Conservation (phyloP, 2,329 filamentous ascomycete species). For the Ophiosphaerella herpotricha region DNA sequence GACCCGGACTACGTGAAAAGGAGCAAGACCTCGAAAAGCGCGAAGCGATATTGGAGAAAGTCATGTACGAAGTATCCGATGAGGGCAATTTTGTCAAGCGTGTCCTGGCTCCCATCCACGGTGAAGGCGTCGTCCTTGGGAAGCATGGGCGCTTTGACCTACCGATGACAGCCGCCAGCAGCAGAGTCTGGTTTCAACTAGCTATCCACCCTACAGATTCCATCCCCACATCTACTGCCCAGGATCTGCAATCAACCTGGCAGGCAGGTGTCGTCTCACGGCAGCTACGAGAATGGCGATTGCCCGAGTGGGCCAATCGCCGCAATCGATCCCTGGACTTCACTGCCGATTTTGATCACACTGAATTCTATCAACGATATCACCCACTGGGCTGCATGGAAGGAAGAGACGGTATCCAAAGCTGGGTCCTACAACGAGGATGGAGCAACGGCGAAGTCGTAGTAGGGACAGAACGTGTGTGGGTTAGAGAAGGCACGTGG, state of each 20-base stretch:
- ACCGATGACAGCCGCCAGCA: slow-evolving; percentile 73
- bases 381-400: slow-evolving; percentile 82
- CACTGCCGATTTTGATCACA: slow-evolving; percentile 92
- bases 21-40: slow-evolving; percentile 81
- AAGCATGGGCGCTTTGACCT: slow-evolving; percentile 80
- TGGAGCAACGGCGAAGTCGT: slow-evolving; percentile 99
- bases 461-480: slow-evolving; percentile 86
- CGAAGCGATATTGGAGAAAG: slow-evolving; percentile 82
- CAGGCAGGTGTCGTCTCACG: slow-evolving; percentile 90
- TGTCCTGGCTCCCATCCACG: slow-evolving; percentile 77
- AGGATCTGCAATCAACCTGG: slow-evolving; percentile 80
- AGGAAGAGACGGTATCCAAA: slow-evolving; percentile 90
- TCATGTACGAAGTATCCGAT: slow-evolving; percentile 78
- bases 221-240: slow-evolving; percentile 73
- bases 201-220: slow-evolving; percentile 91
- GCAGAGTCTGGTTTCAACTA: slow-evolving; percentile 93
- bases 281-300: slow-evolving; percentile 88
- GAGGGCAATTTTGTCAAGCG: slow-evolving; percentile 83
- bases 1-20: slow-evolving; percentile 69
- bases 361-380: slow-evolving; percentile 89
- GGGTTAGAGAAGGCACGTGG: slow-evolving; percentile 94
- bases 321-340: slow-evolving; percentile 91
- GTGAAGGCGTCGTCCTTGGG: slow-evolving; percentile 80
- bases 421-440: slow-evolving; percentile 89
- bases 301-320: slow-evolving; percentile 96